Conservation (phyloP, 2,329 filamentous ascomycete genomes). For the Colletotrichum limetticola region DNA sequence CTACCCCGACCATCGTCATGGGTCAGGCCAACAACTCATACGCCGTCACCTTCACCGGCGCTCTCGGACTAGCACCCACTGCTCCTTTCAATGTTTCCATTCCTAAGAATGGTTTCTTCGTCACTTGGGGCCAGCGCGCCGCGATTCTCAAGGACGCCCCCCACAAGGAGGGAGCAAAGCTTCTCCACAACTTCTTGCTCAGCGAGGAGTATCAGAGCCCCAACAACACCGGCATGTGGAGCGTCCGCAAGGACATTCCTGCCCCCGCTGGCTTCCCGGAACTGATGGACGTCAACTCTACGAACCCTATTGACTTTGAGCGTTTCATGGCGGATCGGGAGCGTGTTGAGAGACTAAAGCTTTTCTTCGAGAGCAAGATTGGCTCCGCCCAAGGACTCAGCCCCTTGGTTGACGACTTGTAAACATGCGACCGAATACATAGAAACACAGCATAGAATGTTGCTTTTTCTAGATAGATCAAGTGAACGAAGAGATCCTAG, state of each 20-base stretch:
- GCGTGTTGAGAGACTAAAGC: slow-evolving; percentile 51
- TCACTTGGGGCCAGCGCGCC: slow-evolving; percentile 59
- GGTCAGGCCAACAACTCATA: slow-evolving; percentile 40
- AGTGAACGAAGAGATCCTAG: not conserved
- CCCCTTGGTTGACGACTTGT: slow-evolving; percentile 44
- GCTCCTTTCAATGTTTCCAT: slow-evolving; percentile 40
- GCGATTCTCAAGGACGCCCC: slow-evolving; percentile 60
- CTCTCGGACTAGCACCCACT: slow-evolving; percentile 34
- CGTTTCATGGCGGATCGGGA: slow-evolving; percentile 54
- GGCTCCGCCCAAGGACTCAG: slow-evolving; percentile 54
- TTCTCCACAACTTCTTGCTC: slow-evolving; percentile 59
- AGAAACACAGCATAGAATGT: not conserved
- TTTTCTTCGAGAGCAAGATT: slow-evolving; percentile 54
- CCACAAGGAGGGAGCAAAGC: slow-evolving; percentile 61
- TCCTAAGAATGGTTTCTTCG: slow-evolving; percentile 52
- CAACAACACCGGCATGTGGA: slow-evolving; percentile 42
- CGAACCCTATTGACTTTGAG: slow-evolving; percentile 50
- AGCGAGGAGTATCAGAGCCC: slow-evolving; percentile 51
- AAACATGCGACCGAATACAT: not conserved
- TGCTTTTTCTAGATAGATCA: not conserved
- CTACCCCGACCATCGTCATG: slow-evolving; percentile 52
- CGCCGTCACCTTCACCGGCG: slow-evolving; percentile 48
- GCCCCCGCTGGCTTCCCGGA: slow-evolving; percentile 43
- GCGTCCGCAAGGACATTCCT: slow-evolving; percentile 47
- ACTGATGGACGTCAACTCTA: slow-evolving; percentile 42